Base-by-base conservation (phyloP, 768 basidiomycete species). In the Basidioascus undulatus region DNA sequence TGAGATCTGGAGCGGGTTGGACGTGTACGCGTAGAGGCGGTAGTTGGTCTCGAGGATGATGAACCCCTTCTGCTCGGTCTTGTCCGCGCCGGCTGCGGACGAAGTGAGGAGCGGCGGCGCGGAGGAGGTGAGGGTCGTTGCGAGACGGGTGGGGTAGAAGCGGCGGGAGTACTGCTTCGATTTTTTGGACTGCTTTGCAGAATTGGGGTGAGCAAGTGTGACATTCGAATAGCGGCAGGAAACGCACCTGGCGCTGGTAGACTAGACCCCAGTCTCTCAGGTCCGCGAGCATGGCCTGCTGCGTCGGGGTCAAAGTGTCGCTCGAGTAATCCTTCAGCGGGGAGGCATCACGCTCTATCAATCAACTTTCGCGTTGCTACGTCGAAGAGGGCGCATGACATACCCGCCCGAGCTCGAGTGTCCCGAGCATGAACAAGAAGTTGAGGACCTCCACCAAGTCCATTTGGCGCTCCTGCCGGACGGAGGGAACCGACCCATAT, bases 1-100 rank as follows among this genome's bases (percentile, higher is more conserved):
- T 15, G 89, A 84, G 32, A 84, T 92, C 60, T 92, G 86, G 19
- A 98, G 65, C 21, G 87, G 80, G 59, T 96, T 96, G 49, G 83
- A 77, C 27, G 92, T 98, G 59, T 98, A 98, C 5, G 92, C 92
- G 56, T 96, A 98, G 47, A 98, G 62, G 49, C 86, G 77, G 62
- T 94, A 96, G 62, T 98, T 96, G 16, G 92, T 96, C 63, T 98
- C 92, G 32, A 98, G 67, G 49, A 96, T 74, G 50, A 96, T 76
- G 63, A 92, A 96, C 12, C 87, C 83, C 57, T 89, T 41, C 27
- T 47, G 48, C 11, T 56, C 34, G 72, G 53, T 12, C 18, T 44
- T 41, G 32, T 15, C 41, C 19, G 35, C 38, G 11, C 37, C 40
- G 12, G 44, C 34, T 0, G 39, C 44, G 24, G 39, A 28, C n/a